Base-by-base conservation (phyloP, 768 basidiomycete species). In the Megacollybia marginata region DNA sequence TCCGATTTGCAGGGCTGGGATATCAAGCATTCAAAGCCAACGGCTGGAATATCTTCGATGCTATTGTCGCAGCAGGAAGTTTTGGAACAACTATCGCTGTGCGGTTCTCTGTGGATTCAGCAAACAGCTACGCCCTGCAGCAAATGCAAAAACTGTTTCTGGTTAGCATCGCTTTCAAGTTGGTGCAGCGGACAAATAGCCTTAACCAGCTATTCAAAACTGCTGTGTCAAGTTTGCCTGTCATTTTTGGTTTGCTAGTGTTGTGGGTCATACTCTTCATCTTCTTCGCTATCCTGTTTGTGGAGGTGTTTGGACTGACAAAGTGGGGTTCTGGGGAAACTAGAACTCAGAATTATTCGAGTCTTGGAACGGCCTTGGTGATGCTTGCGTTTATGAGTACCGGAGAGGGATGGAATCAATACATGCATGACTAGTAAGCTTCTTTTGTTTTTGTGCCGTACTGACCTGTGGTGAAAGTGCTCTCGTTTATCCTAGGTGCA, bases 151-250 rank as follows among this genome's bases (percentile, higher is more conserved):
- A 92, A 66, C 73, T 97, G 9, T 98, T 98, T 67, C 76, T 98
- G 28, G 92, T 94, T 58, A 82, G 85, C 57, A 91, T 97, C 51
- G 84, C 91, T 0, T 86, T 97, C 76, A 98, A 98, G 65, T 79
- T 98, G 10, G 89, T 96, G 0, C 91, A 97, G 59, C 77, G 88
- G 38, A 85, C 85, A 52, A 83, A 90, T 59, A 82, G 81, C 54
- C 71, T 98, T 54, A 97, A 97, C 59, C 91, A 94, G 69, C 73
- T 98, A 15, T 97, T 97, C 78, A 97, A 97, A 70, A 96, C 92
- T 15, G 88, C 90, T 5, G 79, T 89, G 92, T 95, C 92, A 42
- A 91, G 88, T 66, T 68, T 96, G 44, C 90, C 91, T 0, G 84
- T 83, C 19, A 93, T 98, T 53, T 56, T 90, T 28, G 92, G 84